Base-by-base conservation (phyloP, 1,284 basidiomycete genomes). In the Xerocomus minutiporus region DNA sequence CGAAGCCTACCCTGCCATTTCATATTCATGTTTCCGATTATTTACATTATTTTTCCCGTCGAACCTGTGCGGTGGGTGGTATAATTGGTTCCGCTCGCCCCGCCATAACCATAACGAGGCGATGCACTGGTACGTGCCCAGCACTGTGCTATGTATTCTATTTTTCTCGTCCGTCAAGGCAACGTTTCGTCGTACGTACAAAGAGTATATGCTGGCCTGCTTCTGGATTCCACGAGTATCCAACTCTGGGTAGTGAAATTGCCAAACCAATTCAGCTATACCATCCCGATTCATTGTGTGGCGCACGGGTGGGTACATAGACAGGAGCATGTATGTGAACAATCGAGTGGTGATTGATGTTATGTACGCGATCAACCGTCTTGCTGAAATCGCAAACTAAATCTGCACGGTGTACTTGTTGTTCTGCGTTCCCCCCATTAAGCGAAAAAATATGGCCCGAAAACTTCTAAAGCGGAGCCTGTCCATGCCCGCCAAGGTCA, bases 1-100 rank as follows among this genome's bases (percentile, higher is more conserved):
- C 53, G 61, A 64, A 62, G 57, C 53, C 55, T 41, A 34, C 4
- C 47, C 52, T 51, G 51, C 48, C 39, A 42, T 36, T 62, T 57
- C 36, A 38, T 50, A 47, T 43, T 31, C 39, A 12, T 38, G 32
- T 50, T 48, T 51, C n/a, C 13, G 5, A 5, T 38, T 20, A 41
- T 41, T 26, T 13, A 26, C 28, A 26, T 41, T 41, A 26, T 26
- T 42, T 26, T 42, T 9, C 11, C 12, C 11, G 9, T 8, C 8
- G 11, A 40, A 40, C 20, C 38, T 40, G 38, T 40, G 38, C 17
- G 15, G 8, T n/a, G 32, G 39, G 32, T 32, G 11, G 42, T 25
- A 26, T 31, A 29, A 23, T 35, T 43, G 40, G 12, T 34, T 35
- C 40, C 43, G 35, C 28, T 45, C 53, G 13, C 42, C 31, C 34